phyloP scores from a whole-genome alignment of 73 alveolate species.

The Paramecium biaurelia region DNA sequence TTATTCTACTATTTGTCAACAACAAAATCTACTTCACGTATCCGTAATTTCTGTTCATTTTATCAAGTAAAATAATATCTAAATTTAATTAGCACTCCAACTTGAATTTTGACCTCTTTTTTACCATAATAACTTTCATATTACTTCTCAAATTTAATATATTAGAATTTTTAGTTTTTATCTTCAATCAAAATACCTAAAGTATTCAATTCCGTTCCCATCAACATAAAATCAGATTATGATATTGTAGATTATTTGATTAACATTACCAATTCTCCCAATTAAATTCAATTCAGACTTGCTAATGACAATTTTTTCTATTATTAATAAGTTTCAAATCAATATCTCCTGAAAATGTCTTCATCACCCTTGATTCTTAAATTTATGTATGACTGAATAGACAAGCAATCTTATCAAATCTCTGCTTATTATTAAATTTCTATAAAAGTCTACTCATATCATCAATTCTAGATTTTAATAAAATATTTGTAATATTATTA shows the following conservation, averaged over 20 bases:
- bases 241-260: too few species aligned
- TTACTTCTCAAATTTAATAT: conserved; percentile 59
- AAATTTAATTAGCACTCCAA: neutral
- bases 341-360: conserved; percentile 48
- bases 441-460: neutral
- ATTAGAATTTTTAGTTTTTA: conserved; percentile 33
- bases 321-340: conserved; percentile 35
- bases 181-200: conserved; percentile 55
- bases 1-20: neutral
- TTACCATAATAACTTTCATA: conserved; percentile 60
- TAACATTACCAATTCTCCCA: conserved; percentile 64
- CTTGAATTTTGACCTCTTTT: conserved; percentile 6
- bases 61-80: conserved; percentile 18
- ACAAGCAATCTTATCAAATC: conserved; percentile 41
- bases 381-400: neutral
- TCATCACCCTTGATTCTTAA: conserved; percentile 54
- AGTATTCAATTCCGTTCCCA: conserved; percentile 59
- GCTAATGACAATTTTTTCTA: conserved; percentile 42
- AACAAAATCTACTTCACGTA: conserved; percentile 26
- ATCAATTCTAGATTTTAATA: neutral
- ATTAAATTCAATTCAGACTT: conserved; percentile 46
- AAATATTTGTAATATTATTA: neutral
- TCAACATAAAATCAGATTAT: conserved; percentile 62
- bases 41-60: conserved; percentile 25
- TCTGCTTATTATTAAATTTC: conserved; percentile 17